Evolutionary conservation across 2,329 filamentous ascomycete genomes (phyloP).

Genomic region (Neonectria neomacrospora): DNA sequence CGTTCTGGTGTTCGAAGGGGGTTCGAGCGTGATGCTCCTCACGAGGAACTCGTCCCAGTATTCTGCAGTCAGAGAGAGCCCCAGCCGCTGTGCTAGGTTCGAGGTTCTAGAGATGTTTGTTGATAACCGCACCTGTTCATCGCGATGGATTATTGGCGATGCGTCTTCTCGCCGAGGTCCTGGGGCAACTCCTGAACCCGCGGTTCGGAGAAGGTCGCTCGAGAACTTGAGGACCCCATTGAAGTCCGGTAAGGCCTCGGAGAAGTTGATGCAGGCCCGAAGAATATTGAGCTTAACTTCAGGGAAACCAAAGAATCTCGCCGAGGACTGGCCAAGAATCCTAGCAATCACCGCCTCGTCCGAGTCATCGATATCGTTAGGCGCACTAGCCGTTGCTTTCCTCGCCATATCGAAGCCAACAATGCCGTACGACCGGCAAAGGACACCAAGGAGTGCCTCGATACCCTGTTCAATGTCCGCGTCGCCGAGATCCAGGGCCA

Average conservation of each 20-base stretch:
- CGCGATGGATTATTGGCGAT: slow-evolving; percentile 75
- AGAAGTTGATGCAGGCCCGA: slow-evolving; percentile 90
- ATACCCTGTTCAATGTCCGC: slow-evolving; percentile 74
- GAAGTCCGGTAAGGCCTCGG: slow-evolving; percentile 92
- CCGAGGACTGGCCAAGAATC: slow-evolving; percentile 68
- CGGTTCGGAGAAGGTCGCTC: slow-evolving; percentile 82
- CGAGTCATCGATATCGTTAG: slow-evolving; percentile 54
- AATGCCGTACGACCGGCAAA: slow-evolving; percentile 74
- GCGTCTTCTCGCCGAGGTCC: slow-evolving; percentile 75
- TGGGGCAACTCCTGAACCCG: slow-evolving; percentile 82
- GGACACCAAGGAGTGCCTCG: slow-evolving; percentile 69
- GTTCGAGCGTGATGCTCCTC: slow-evolving; percentile 77
- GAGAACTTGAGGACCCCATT: slow-evolving; percentile 90
- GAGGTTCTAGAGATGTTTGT: slow-evolving; percentile 89
- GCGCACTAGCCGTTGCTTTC: slow-evolving; percentile 40
- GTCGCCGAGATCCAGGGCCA: slow-evolving; percentile 70
- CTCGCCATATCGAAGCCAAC: slow-evolving; percentile 59
- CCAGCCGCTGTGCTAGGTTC: slow-evolving; percentile 78
- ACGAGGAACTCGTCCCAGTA: slow-evolving; percentile 99
- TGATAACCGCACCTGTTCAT: slow-evolving; percentile 87
- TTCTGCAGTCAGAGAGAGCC: slow-evolving; percentile 77
- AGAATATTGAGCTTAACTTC: slow-evolving; percentile 87
- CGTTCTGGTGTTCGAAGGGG: slow-evolving; percentile 66
- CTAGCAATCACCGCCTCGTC: slow-evolving; percentile 65
- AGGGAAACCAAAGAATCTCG: slow-evolving; percentile 79